Percentiles rank a stretch among this genome's conserved stretches.
These are phyloP conservation scores for Hirsutella minnesotensis DNA, from an alignment of 2,329 filamentous ascomycete genomes.

Conservation along the genomic window DNA sequence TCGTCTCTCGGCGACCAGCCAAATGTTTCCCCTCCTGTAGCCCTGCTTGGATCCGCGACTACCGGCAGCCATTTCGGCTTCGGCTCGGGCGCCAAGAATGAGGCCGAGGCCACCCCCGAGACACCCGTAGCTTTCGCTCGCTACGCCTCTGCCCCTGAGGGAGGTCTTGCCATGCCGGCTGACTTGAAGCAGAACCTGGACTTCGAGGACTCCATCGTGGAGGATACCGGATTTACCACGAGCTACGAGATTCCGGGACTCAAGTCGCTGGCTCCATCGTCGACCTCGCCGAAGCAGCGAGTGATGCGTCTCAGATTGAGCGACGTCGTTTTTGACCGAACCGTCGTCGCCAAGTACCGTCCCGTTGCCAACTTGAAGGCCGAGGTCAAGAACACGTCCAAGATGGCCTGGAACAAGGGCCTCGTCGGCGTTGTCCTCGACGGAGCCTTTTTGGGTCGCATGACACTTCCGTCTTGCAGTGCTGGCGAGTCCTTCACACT, in stretches of 20 bases:
- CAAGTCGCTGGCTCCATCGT: slow-evolving; percentile 42
- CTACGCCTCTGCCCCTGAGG: slow-evolving; percentile 14
- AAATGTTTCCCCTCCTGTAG: no score
- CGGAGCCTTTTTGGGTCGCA: slow-evolving; percentile 47
- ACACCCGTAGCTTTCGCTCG: no score
- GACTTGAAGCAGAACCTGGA: slow-evolving; percentile 14
- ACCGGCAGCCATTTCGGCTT: no score
- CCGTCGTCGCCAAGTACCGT: slow-evolving; percentile 48
- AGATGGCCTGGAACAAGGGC: slow-evolving; percentile 43
- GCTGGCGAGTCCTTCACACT: slow-evolving; percentile 41
- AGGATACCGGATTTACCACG: slow-evolving; percentile 47
- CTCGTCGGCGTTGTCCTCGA: slow-evolving; percentile 49
- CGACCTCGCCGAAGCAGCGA: slow-evolving; percentile 43
- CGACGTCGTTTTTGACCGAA: slow-evolving; percentile 41
- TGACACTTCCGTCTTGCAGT: slow-evolving; percentile 40
- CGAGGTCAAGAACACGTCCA: slow-evolving; percentile 41
- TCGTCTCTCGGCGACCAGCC: neutral
- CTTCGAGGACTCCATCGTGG: slow-evolving; percentile 37
- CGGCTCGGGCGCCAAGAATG: no score
- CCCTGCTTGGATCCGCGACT: no score
- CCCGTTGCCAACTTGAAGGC: slow-evolving; percentile 48
- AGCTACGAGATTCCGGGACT: slow-evolving; percentile 48
- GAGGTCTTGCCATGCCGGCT: no score
- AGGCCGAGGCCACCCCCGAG: no score
- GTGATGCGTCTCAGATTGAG: slow-evolving; percentile 42